phyloP scores from a whole-genome alignment of 108 stramenopile genomes.

The Cyclotella atomus region DNA sequence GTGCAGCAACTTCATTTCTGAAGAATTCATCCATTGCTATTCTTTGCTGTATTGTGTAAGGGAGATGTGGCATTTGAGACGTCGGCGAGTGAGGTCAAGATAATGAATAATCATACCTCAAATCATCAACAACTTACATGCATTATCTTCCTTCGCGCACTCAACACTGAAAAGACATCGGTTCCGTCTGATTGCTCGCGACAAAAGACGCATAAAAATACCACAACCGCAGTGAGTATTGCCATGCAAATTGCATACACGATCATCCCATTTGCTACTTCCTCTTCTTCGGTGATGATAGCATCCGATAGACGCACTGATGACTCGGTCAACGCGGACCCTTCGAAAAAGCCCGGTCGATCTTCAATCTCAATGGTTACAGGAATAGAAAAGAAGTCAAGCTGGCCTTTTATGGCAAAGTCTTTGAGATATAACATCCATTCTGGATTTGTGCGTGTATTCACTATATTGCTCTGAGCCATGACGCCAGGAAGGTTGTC shows the following conservation, averaged over 20 bases:
- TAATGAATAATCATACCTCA: background rate
- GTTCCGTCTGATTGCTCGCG: conserved; percentile 42
- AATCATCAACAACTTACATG: conserved; percentile 3
- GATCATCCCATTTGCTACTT: conserved; percentile 1
- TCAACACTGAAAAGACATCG: conserved; percentile 13
- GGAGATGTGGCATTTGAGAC: background rate
- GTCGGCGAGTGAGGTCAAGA: background rate
- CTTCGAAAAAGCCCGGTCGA: conserved; percentile 32
- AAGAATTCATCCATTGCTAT: conserved; percentile 46
- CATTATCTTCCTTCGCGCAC: conserved; percentile 10
- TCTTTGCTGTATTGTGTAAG: conserved; percentile 10
- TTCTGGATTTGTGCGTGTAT: conserved; percentile 86
- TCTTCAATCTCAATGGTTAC: conserved; percentile 60
- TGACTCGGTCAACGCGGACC: conserved; percentile 19
- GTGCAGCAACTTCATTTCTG: conserved; percentile 15
- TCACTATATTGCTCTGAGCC: conserved; percentile 89
- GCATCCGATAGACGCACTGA: conserved; percentile 32
- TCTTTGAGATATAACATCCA: conserved; percentile 64
- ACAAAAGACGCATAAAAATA: conserved; percentile 34
- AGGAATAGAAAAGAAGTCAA: conserved; percentile 84
- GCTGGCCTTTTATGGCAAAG: conserved; percentile 76
- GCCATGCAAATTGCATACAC: conserved; percentile 27
- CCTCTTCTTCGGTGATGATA: background rate
- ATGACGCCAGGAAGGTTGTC: conserved; percentile 31
- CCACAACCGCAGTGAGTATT: conserved; percentile 9